Evolutionary conservation across 805 yeast species (phyloP), one percentile per base, ranked within the genome.

Genomic region (Wickerhamiella hasegawae): DNA sequence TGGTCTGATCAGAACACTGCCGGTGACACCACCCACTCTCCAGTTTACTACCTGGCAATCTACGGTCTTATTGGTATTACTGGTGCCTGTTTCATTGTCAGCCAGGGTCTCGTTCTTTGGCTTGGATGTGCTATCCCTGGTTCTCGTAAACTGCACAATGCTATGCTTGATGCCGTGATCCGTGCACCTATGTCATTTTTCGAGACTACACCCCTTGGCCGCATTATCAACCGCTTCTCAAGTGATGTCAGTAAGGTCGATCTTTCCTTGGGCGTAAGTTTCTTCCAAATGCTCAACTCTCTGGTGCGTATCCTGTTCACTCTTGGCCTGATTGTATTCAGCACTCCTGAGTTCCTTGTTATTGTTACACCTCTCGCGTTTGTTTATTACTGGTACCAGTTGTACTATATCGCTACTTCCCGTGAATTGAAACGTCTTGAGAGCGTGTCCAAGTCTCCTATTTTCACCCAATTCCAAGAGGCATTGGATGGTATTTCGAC

Each of bases 151-250:
- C 50, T 62, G 19, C 96, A 85, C 55, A 69, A 74, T 42, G 57
- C 59, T 15, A 84, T 85, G 95, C 73, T 83, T 4, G 55, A 54
- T 12, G 54, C 69, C 33, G 90, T 85, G 6, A 56, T 85, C 40
- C 66, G 84, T 40, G 87, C 95, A 0, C 96, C 96, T 40, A 85
- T 85, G 96, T 68, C 81, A 27, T 85, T 85, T 52, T 85, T 85
- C 51, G 97, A 85, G 57, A 82, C 94, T 0, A 85, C 95, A 0
- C 97, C 96, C 34, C 73, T 84, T 41, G 97, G 97, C 20, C 69
- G 97, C 56, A 72, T 85, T 39, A 65, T 84, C 53, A 85, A 85
- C 62, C 67, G 97, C 53, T 85, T 85, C 52, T 80, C 94, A 2
- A 80, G 73, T 52, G 97, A 85, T 64, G 72, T 85, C 32, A 79